These are phyloP conservation scores for Hemileccinum impolitum DNA, from an alignment of 768 basidiomycete species.

Conservation along the genomic window DNA sequence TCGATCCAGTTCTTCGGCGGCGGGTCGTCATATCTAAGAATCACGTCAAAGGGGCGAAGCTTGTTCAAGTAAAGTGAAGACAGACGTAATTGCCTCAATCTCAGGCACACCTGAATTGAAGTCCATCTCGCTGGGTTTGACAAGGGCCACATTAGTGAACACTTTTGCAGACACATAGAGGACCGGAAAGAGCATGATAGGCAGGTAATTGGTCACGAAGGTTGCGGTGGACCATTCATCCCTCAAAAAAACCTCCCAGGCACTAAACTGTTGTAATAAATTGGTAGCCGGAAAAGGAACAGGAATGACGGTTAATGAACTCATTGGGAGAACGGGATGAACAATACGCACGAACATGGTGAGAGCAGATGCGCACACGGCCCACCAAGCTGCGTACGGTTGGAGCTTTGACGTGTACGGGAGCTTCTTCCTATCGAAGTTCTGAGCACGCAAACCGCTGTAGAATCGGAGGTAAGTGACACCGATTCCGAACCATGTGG, in stretches of 20 bases:
- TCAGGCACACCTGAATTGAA: conserved; percentile 13
- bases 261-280: conserved; percentile 28
- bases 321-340: neutral
- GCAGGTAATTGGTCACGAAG: conserved; percentile 39
- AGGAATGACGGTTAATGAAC: neutral
- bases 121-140: conserved; percentile 20
- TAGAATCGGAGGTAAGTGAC: conserved; percentile 45
- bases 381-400: conserved; percentile 40
- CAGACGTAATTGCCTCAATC: conserved; percentile 18
- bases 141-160: conserved; percentile 5
- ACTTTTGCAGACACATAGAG: conserved; percentile 35
- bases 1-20: conserved; percentile 19
- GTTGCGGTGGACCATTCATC: conserved; percentile 33
- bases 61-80: neutral
- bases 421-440: conserved; percentile 42
- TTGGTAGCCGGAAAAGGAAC: neutral
- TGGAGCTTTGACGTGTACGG: conserved; percentile 43
- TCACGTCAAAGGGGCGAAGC: neutral
- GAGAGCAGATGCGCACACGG: conserved; percentile 20
- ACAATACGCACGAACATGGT: conserved; percentile 33
- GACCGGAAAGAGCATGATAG: conserved; percentile 41
- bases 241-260: conserved; percentile 36
- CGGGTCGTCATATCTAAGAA: conserved; percentile 15
- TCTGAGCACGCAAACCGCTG: conserved; percentile 45
- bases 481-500: conserved; percentile 40